Percentiles rank a stretch among this genome's conserved stretches.
These are phyloP conservation scores for Trametes pubescens DNA, from an alignment of 1,284 basidiomycete species.

Conservation along the genomic window DNA sequence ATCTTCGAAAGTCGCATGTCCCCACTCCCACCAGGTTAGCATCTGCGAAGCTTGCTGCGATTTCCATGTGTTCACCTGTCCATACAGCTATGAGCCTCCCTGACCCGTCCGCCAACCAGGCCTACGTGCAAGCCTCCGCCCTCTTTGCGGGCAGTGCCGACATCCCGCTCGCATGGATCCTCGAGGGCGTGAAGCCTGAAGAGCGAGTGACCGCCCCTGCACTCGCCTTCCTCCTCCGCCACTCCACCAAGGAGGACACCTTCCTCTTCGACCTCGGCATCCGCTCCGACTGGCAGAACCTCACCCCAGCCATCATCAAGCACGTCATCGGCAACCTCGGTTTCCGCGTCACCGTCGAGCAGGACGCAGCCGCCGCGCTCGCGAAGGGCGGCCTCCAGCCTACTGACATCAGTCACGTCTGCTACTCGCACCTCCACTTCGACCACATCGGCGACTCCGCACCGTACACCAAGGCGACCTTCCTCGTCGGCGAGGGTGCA, in stretches of 20 bases:
- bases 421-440: constrained; percentile 59
- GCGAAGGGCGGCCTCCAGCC: constrained; percentile 55
- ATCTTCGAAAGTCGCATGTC: no score
- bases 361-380: constrained; percentile 58
- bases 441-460: constrained; percentile 54
- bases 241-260: constrained; percentile 45
- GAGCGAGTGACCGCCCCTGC: constrained; percentile 45
- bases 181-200: constrained; percentile 45
- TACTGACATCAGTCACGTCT: constrained; percentile 52
- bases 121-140: constrained; percentile 1
- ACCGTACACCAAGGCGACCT: constrained; percentile 56
- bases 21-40: no score
- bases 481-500: constrained; percentile 53
- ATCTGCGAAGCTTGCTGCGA: no score
- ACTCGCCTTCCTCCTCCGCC: constrained; percentile 58
- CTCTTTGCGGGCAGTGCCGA: constrained; percentile 45
- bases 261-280: constrained; percentile 65
- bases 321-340: constrained; percentile 24
- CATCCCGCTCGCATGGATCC: constrained; percentile 47
- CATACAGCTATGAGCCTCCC: constrained; percentile 25
- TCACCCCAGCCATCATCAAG: constrained; percentile 41
- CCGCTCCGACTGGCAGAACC: constrained; percentile 53
- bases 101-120: constrained; percentile 7
- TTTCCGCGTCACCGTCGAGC: constrained; percentile 42
- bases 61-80: background rate